These are phyloP conservation scores for Epichloe sibirici DNA, from an alignment of 2,329 filamentous ascomycete species.

Conservation along the genomic window DNA sequence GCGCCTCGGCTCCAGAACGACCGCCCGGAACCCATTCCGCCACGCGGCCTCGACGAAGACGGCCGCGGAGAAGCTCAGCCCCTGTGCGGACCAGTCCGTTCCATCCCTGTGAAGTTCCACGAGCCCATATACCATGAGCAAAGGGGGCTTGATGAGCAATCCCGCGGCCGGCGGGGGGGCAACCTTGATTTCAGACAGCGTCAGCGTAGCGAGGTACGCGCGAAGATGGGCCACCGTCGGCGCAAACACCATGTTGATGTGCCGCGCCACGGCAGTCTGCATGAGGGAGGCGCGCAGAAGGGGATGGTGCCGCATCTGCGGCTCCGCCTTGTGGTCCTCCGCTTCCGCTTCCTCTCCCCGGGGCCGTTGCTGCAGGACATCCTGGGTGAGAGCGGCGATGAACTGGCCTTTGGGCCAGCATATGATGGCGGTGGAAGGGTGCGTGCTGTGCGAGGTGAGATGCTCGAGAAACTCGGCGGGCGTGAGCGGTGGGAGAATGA, in stretches of 20 bases:
- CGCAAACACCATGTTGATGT: slow-evolving; percentile 59
- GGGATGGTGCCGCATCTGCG: slow-evolving; percentile 1
- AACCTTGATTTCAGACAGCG: slow-evolving; percentile 23
- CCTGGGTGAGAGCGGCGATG: slow-evolving; percentile 41
- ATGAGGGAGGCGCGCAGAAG: slow-evolving; percentile 55
- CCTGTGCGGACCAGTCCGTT: slow-evolving; percentile 66
- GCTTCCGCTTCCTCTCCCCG: background rate
- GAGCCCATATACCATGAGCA: slow-evolving; percentile 53
- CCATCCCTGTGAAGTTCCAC: slow-evolving; percentile 54
- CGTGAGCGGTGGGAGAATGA: slow-evolving; percentile 39
- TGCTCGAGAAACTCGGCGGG: slow-evolving; percentile 52
- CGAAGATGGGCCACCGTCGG: slow-evolving; percentile 67
- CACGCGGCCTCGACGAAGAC: slow-evolving; percentile 48
- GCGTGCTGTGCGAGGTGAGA: slow-evolving; percentile 42
- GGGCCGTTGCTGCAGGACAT: slow-evolving; percentile 24
- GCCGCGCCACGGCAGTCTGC: slow-evolving; percentile 54
- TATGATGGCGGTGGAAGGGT: slow-evolving; percentile 57
- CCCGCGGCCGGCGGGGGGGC: slow-evolving; percentile 22
- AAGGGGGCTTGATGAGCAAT: slow-evolving; percentile 17
- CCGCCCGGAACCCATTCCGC: slow-evolving; percentile 29
- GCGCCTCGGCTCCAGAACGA: slow-evolving; percentile 34
- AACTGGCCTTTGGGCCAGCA: slow-evolving; percentile 57
- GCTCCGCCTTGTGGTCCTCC: too few species aligned
- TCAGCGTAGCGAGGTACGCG: slow-evolving; percentile 55
- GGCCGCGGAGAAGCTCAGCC: slow-evolving; percentile 50